Conservation (phyloP, 1,139 yeast species). For the Casaregolazyma lundiana region DNA sequence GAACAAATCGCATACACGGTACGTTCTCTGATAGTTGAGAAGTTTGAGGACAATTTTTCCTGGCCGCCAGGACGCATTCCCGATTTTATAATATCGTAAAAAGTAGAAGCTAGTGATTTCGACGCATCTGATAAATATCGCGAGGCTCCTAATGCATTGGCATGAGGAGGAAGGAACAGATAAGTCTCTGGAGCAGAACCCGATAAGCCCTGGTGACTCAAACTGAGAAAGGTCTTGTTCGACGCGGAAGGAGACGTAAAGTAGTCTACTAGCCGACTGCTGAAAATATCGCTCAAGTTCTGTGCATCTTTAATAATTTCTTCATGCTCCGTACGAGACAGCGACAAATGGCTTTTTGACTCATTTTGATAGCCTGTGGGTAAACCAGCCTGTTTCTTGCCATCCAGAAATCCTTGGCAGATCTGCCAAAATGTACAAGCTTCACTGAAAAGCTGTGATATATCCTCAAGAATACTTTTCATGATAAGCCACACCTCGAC, state of each 20-base stretch:
- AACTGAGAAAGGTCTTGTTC: background rate
- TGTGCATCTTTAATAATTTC: constrained; percentile 27
- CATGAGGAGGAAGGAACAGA: constrained; percentile 56
- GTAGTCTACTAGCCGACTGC: constrained; percentile 29
- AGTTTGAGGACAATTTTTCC: constrained; percentile 36
- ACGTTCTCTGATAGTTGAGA: constrained; percentile 38
- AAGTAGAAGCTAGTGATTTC: constrained; percentile 37
- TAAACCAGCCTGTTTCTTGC: constrained; percentile 39
- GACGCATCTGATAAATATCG: constrained; percentile 44
- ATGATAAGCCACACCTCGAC: constrained; percentile 53
- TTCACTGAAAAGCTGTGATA: constrained; percentile 31
- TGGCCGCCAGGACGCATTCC: constrained; percentile 38
- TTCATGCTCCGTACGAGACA: constrained; percentile 27
- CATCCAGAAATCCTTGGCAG: constrained; percentile 43
- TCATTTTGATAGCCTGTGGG: constrained; percentile 43
- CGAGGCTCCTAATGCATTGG: constrained; percentile 55
- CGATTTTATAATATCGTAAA: constrained; percentile 43
- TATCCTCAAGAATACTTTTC: constrained; percentile 43
- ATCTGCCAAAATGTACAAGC: constrained; percentile 46
- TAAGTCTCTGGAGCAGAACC: constrained; percentile 43
- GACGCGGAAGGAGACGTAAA: constrained; percentile 19
- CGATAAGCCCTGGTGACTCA: constrained; percentile 30
- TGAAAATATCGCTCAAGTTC: constrained; percentile 25
- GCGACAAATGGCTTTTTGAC: constrained; percentile 31
- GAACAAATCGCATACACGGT: constrained; percentile 46